phyloP scores from a whole-genome alignment of 805 yeast species.

The Saccharomycopsis microspora region DNA sequence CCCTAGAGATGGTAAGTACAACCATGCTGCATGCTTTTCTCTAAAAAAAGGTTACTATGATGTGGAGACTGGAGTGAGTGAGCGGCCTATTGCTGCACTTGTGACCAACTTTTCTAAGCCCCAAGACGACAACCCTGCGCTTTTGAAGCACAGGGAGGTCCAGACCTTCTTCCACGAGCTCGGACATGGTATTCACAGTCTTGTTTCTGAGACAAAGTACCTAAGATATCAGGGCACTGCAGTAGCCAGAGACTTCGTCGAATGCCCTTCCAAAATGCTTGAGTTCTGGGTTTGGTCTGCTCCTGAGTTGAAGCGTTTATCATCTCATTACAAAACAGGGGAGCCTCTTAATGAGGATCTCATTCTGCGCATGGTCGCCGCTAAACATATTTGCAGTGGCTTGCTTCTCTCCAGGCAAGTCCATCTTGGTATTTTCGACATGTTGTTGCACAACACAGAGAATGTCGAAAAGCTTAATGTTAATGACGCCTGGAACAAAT shows the following conservation, averaged over 20 bases:
- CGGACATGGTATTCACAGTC: conserved; percentile 78
- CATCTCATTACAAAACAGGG: conserved; percentile 55
- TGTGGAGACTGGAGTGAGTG: conserved; percentile 33
- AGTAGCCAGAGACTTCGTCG: conserved; percentile 79
- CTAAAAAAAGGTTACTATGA: conserved; percentile 46
- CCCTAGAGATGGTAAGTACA: conserved; percentile 78
- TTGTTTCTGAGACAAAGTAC: conserved; percentile 53
- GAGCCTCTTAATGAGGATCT: conserved; percentile 45
- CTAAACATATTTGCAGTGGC: conserved; percentile 71
- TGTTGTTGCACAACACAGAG: conserved; percentile 51
- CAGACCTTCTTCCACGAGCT: conserved; percentile 81
- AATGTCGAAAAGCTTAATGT: conserved; percentile 34
- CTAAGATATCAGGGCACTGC: conserved; percentile 65
- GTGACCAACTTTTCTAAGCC: conserved; percentile 82
- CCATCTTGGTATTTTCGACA: conserved; percentile 69
- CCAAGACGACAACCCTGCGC: conserved; percentile 54
- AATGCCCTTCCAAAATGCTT: conserved; percentile 81
- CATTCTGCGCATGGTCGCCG: conserved; percentile 42
- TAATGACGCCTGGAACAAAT: conserved; percentile 43
- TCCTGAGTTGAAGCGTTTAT: conserved; percentile 42
- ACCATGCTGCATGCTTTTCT: conserved; percentile 79
- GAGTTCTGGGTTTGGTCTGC: conserved; percentile 82
- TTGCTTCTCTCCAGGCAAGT: conserved; percentile 61
- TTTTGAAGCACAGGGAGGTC: conserved; percentile 68
- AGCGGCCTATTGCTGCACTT: conserved; percentile 61